A percentile compares a stretch with the other conserved stretches of the same genome.
phyloP scores from a whole-genome alignment of 345 rosid genomes.

The Lumnitzera littorea region DNA sequence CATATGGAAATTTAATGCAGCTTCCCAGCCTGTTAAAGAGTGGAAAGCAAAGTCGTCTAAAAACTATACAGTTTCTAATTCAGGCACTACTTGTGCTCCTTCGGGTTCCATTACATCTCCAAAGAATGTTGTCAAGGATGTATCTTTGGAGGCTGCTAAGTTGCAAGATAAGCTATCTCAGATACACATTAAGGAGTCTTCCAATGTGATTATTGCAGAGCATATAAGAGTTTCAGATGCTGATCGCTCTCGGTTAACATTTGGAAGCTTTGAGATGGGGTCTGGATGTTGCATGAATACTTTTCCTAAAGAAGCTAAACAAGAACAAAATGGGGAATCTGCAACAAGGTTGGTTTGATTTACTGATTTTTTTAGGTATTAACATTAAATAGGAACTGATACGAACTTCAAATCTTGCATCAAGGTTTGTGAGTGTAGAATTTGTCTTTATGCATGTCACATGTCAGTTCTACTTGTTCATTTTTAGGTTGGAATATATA shows the following conservation, averaged over 20 bases:
- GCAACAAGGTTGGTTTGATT: conserved; percentile 43
- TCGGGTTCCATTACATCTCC: conserved; percentile 37
- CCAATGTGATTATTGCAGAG: conserved; percentile 79
- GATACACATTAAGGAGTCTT: conserved; percentile 39
- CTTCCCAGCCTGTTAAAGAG: conserved; percentile 57
- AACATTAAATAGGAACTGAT: not conserved
- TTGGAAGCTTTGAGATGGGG: conserved; percentile 79
- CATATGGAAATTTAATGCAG: conserved; percentile 25
- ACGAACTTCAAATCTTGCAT: no score
- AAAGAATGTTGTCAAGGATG: conserved; percentile 33
- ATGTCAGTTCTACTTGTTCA: no score
- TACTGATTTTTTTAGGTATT: conserved; percentile 1
- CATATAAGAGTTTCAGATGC: conserved; percentile 79
- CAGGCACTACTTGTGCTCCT: conserved; percentile 67
- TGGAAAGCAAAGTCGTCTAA: conserved; percentile 86
- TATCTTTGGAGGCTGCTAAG: conserved; percentile 36
- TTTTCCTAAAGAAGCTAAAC: conserved; percentile 32
- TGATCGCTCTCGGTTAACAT: conserved; percentile 65
- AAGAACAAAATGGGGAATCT: conserved; percentile 42
- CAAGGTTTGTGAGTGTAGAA: no score
- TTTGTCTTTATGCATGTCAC: no score
- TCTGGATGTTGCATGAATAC: conserved; percentile 34
- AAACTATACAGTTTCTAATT: conserved; percentile 32
- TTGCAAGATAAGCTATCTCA: conserved; percentile 46
- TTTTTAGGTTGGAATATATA: no score